These are phyloP conservation scores for Ceratobasidium sp. DNA, from an alignment of 1,284 basidiomycete species.

Conservation along the genomic window DNA sequence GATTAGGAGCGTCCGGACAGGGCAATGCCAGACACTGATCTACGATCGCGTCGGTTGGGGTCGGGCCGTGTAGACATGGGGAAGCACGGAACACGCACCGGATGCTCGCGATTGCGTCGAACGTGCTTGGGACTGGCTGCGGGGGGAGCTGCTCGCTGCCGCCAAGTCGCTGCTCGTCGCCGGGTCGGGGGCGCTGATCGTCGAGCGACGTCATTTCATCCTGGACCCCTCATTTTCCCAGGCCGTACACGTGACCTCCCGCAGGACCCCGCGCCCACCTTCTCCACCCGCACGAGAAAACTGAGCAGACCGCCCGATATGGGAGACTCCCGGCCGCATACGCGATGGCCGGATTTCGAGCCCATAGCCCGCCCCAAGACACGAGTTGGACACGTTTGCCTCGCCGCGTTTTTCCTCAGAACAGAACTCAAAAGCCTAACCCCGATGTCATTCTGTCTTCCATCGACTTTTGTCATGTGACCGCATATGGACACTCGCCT, in stretches of 20 bases:
- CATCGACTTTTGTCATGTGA: not conserved
- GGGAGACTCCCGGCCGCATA: not conserved
- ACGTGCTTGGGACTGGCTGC: not conserved
- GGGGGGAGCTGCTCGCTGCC: conserved; percentile 2
- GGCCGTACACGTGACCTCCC: not conserved
- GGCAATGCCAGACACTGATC: conserved; percentile 35
- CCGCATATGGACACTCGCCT: conserved; percentile 14
- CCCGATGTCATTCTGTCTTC: conserved; percentile 5
- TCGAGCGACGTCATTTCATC: conserved; percentile 35
- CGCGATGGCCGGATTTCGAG: conserved; percentile 17
- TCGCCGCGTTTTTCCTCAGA: conserved; percentile 23
- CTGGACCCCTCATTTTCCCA: conserved; percentile 18
- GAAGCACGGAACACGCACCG: conserved; percentile 36
- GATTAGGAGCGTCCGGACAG: conserved; percentile 23
- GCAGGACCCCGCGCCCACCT: not conserved
- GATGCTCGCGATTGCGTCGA: not conserved
- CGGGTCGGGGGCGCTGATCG: not conserved
- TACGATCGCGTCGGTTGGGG: conserved; percentile 39
- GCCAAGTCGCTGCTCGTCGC: conserved; percentile 3
- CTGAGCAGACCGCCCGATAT: conserved; percentile 21
- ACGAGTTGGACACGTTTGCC: conserved; percentile 39
- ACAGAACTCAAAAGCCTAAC: conserved; percentile 28
- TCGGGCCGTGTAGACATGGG: conserved; percentile 16
- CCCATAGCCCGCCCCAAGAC: conserved; percentile 37
- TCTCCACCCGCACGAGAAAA: conserved; percentile 9